These are phyloP conservation scores for Lentinula aciculospora DNA, from an alignment of 768 basidiomycete species.

Conservation along the genomic window DNA sequence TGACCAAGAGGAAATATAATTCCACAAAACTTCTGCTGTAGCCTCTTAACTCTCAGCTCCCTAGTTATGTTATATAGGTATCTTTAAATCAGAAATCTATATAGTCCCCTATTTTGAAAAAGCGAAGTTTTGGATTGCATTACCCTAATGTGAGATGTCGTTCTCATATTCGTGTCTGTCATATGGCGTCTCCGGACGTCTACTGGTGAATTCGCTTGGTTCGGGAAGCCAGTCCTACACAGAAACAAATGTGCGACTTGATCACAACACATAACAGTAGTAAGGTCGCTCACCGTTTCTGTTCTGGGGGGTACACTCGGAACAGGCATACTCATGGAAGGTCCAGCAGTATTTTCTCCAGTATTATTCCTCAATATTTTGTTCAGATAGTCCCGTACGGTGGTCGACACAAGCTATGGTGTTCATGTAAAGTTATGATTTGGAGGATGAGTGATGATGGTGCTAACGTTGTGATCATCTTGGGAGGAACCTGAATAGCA, in stretches of 20 bases:
- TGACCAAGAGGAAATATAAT: background rate
- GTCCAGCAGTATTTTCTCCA: slow-evolving; percentile 16
- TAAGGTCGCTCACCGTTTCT: slow-evolving; percentile 1
- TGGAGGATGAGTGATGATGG: background rate
- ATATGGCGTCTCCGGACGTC: slow-evolving; percentile 5
- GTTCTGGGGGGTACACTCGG: slow-evolving; percentile 12
- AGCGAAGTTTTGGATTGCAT: background rate
- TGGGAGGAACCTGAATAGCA: slow-evolving; percentile 79
- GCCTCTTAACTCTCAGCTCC: background rate
- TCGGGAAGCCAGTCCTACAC: slow-evolving; percentile 28
- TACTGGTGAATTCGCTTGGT: slow-evolving; percentile 13
- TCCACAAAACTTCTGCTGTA: background rate
- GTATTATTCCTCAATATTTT: slow-evolving; percentile 43
- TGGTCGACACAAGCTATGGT: slow-evolving; percentile 54
- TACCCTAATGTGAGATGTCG: background rate
- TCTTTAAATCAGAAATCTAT: background rate
- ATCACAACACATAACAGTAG: no score
- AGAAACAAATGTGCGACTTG: no score
- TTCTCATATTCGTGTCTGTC: slow-evolving; percentile 2
- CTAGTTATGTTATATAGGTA: background rate
- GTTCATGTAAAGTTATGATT: background rate
- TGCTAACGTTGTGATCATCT: slow-evolving; percentile 71
- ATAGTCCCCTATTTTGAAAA: background rate
- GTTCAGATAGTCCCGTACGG: slow-evolving; percentile 64
- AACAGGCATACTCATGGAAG: slow-evolving; percentile 25